Evolutionary conservation across 2,329 filamentous ascomycete species (phyloP), one percentile per base, ranked within the genome.

Genomic region (Huntiella omanensis): DNA sequence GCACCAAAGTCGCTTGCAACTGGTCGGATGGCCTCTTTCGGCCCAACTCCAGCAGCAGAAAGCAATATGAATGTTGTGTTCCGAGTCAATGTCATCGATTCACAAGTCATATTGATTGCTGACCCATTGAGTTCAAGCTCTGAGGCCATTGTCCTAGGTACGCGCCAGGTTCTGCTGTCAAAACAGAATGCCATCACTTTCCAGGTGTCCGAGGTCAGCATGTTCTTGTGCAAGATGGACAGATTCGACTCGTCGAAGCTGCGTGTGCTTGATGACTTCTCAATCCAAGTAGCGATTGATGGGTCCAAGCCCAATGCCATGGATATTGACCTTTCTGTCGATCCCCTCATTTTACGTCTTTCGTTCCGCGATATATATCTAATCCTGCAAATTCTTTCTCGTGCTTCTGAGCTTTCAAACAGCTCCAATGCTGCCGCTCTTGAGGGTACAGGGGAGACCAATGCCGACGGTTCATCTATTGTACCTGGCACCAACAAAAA

Each of bases 201-300:
- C 57, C 88, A 98, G 57, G 77, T 98, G 2, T 87, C 85, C 5
- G 80, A 96, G 57, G 75, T 96, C 45, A 91, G 91, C 54, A 98
- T 99, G 91, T 99, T 95, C 60, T 63, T 98, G 32, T 98, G 92
- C 58, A 82, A 91, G 10, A 98, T 99, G 91, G 92, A 99, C 60
- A 83, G 79, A 52, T 96, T 96, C 54, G 88, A 98, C 54, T 86
- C 83, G 3, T 87, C 80, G 36, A 77, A 85, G 34, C 70, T 98
- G 40, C 78, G 91, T 13, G 94, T 99, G 51, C 74, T 99, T 32
- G 92, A 99, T 57, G 87, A 98, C 60, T 98, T 98, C 59, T 94
- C 86, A 2, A 68, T 96, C 7, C 83, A 91, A 52, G 70, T 93
- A 55, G 91, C 84, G 2, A 76, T 98, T 67, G 88, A 98, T 56